phyloP scores from a whole-genome alignment of 1,139 yeast genomes.

The Eremothecium coryli region DNA sequence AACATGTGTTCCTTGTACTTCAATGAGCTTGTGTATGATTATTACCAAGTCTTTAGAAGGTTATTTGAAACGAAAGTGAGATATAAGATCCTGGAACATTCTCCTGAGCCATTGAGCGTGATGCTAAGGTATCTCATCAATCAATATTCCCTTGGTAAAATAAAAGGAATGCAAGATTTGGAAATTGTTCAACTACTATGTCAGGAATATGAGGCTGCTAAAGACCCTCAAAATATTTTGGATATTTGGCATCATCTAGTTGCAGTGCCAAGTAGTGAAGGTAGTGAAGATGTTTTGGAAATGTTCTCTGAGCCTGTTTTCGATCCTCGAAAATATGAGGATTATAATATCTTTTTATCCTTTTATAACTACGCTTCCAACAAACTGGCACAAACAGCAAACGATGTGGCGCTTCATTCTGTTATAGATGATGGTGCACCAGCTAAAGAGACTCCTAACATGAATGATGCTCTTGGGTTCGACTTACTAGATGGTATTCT shows the following conservation, averaged over 20 bases:
- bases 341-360: constrained; percentile 21
- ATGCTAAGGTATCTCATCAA: constrained; percentile 1
- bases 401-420: background rate
- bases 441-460: background rate
- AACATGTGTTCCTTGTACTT: constrained; percentile 24
- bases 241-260: constrained; percentile 1
- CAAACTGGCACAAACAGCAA: constrained; percentile 14
- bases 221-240: background rate
- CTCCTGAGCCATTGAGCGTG: background rate
- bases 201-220: background rate
- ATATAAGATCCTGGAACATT: constrained; percentile 15
- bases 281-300: background rate
- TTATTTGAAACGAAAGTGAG: constrained; percentile 25
- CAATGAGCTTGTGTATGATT: constrained; percentile 25
- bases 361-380: constrained; percentile 22
- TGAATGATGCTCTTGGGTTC: no score
- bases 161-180: background rate
- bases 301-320: constrained; percentile 3
- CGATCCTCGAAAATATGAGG: constrained; percentile 11
- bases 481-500: constrained; percentile 20
- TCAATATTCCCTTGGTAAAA: background rate
- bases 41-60: constrained; percentile 25
- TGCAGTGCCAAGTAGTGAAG: background rate
- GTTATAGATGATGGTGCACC: background rate
- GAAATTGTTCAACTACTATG: background rate